Conservation (phyloP, 257 asterid species). For the Solanum neorickii region DNA sequence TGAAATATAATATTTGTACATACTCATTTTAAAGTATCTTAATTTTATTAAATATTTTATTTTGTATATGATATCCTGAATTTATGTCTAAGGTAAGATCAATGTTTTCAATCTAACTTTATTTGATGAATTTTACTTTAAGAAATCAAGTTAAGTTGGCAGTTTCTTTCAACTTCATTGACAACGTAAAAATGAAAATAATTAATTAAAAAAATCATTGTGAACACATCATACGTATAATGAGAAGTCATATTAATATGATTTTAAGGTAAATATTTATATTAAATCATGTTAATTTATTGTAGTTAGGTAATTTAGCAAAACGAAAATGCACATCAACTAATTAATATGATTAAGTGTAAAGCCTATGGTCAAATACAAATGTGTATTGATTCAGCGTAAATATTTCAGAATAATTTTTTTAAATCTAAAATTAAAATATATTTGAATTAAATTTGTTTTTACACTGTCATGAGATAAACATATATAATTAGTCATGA, state of each 20-base stretch:
- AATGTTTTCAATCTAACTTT: slow-evolving; percentile 2
- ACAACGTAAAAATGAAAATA: not conserved
- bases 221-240: not conserved
- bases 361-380: not conserved
- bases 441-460: not conserved
- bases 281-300: not conserved
- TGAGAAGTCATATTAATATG: not conserved
- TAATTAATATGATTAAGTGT: not conserved
- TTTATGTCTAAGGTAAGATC: not conserved
- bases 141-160: not conserved
- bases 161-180: not conserved
- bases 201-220: not conserved
- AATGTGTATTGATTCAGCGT: not conserved
- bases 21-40: not conserved
- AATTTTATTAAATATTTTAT: not conserved
- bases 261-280: not conserved
- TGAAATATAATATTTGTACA: not conserved
- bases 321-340: not conserved
- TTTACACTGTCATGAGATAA: not conserved
- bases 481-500: not conserved
- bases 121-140: not conserved
- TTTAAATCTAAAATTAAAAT: not conserved
- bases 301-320: not conserved
- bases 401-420: not conserved
- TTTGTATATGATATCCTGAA: not conserved